Percentiles rank a stretch among this genome's conserved stretches.
These are phyloP conservation scores for Cylindrodendrum hubeiense DNA, from an alignment of 2,329 filamentous ascomycete species.

Conservation along the genomic window DNA sequence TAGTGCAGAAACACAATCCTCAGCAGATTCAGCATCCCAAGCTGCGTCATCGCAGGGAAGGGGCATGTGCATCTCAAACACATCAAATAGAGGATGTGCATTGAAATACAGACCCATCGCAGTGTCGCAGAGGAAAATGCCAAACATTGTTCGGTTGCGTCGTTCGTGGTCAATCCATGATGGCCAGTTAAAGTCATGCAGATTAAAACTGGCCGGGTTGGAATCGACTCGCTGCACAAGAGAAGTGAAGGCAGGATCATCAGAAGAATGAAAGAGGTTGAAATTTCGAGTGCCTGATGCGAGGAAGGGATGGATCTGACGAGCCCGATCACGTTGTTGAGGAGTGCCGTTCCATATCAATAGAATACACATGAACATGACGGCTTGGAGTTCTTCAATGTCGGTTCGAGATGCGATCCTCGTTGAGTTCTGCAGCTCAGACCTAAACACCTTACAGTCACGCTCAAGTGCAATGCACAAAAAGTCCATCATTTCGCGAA, in stretches of 20 bases:
- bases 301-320: constrained; percentile 69
- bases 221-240: constrained; percentile 70
- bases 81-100: constrained; percentile 70
- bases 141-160: constrained; percentile 73
- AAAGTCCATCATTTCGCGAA: constrained; percentile 76
- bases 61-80: constrained; percentile 74
- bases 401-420: constrained; percentile 52
- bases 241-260: constrained; percentile 64
- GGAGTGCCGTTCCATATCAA: constrained; percentile 79
- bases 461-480: constrained; percentile 70
- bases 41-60: constrained; percentile 79
- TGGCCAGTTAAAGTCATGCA: constrained; percentile 72
- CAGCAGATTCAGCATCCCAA: constrained; percentile 74
- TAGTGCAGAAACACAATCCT: constrained; percentile 74
- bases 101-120: constrained; percentile 81
- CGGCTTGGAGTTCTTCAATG: constrained; percentile 76
- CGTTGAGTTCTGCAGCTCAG: constrained; percentile 32
- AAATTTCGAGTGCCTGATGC: constrained; percentile 68
- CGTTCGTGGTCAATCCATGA: constrained; percentile 80
- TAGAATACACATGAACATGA: constrained; percentile 71
- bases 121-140: constrained; percentile 73
- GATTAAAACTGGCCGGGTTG: constrained; percentile 58
- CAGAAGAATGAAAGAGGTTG: constrained; percentile 67
- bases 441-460: constrained; percentile 60
- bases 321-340: constrained; percentile 72